Evolutionary conservation across 2,329 filamentous ascomycete genomes (phyloP).

Genomic region (Pseudopyricularia javanii): DNA sequence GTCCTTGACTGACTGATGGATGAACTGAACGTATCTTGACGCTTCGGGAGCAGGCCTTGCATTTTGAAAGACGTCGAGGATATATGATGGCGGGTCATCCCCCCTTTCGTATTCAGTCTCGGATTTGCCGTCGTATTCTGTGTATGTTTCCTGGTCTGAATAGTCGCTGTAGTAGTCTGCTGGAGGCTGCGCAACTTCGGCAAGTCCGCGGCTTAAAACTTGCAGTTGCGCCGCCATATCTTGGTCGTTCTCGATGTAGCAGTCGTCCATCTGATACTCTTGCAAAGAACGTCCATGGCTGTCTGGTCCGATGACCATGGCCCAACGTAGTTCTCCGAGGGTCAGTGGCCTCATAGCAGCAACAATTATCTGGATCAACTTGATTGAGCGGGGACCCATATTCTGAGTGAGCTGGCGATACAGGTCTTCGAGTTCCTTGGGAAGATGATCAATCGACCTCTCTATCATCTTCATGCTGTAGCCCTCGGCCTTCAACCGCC

Average conservation of each 20-base stretch:
- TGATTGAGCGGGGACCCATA: conserved; percentile 10
- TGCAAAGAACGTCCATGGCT: conserved; percentile 9
- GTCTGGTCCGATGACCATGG: conserved; percentile 13
- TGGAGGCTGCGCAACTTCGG: conserved; percentile 7
- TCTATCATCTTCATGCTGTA: conserved; percentile 8
- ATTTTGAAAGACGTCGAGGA: too few relatives aligned
- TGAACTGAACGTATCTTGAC: conserved; percentile 18
- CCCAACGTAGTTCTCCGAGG: conserved; percentile 18
- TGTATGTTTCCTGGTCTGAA: too few relatives aligned
- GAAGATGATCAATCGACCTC: conserved; percentile 8
- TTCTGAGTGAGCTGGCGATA: conserved; percentile 11
- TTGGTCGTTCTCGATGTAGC: conserved; percentile 8
- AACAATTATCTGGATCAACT: conserved; percentile 19
- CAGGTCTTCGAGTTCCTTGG: conserved; percentile 12
- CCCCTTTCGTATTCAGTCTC: too few relatives aligned
- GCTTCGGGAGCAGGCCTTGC: too few relatives aligned
- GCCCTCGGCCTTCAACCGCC: conserved; percentile 7
- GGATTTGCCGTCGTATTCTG: too few relatives aligned
- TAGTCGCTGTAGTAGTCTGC: too few relatives aligned
- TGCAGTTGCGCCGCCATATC: conserved; percentile 9
- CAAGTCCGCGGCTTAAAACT: conserved; percentile 16
- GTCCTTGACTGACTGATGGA: conserved; percentile 21
- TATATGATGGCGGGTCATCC: too few relatives aligned
- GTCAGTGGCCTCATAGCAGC: conserved; percentile 14
- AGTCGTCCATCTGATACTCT: conserved; percentile 6